phyloP scores from a whole-genome alignment of 441 rosid species.

The Melastoma candidum region DNA sequence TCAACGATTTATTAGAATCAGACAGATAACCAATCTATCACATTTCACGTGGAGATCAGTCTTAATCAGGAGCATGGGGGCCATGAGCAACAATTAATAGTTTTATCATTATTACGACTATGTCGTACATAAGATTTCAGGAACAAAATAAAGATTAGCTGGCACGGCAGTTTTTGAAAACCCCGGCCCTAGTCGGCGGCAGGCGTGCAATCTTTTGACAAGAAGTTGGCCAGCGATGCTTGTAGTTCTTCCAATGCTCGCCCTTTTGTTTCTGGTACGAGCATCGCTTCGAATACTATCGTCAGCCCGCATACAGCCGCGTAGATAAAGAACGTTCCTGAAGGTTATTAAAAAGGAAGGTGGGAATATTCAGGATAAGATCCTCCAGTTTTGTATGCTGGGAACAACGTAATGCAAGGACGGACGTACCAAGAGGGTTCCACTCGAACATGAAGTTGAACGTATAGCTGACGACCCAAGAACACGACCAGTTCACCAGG shows the following conservation, averaged over 20 bases:
- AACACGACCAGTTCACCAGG: conserved; percentile 21
- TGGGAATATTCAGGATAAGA: neutral
- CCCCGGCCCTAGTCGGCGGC: no score
- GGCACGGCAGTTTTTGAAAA: no score
- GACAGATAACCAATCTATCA: no score
- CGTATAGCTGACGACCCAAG: conserved; percentile 34
- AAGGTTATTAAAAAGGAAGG: neutral
- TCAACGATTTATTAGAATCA: no score
- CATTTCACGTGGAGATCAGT: no score
- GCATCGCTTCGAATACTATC: conserved; percentile 29
- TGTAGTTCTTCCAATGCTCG: conserved; percentile 65
- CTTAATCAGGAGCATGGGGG: no score
- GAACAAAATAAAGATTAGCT: no score
- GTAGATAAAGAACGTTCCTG: conserved; percentile 50
- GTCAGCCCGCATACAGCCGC: conserved; percentile 22
- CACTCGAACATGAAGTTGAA: conserved; percentile 40
- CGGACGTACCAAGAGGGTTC: conserved; percentile 38
- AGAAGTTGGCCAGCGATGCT: conserved; percentile 18
- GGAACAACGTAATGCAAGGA: neutral
- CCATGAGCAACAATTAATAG: no score
- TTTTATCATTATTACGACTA: no score
- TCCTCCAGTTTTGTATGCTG: no score
- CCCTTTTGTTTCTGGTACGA: conserved; percentile 69
- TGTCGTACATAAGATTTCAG: no score
- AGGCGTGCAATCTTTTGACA: no score